Evolutionary conservation across 441 rosid species (phyloP), one percentile per base, ranked within the genome.

Genomic region (Pelargonium australe): DNA sequence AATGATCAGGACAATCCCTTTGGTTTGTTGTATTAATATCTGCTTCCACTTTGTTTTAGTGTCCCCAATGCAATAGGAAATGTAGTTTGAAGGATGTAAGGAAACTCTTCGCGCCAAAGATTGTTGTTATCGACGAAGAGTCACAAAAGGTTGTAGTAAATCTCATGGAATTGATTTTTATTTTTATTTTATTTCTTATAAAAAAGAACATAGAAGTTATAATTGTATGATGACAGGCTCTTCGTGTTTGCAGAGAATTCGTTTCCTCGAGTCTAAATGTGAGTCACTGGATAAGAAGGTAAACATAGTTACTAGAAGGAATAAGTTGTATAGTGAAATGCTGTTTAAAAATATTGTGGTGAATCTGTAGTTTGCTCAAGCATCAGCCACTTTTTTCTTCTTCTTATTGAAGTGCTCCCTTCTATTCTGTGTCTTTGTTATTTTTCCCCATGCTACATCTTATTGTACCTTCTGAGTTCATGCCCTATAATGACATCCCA

Each of bases 51-150:
- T 47, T 3, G 43, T 64, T 68, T 72, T 66, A 93, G 98, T 90
- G 98, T 77, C 98, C 96, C 49, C 96, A 86, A 76, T 93, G 98
- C 82, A 93, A 87, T 31, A 67, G 72, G 49, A 79, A 74, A 60
- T 83, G 91, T 76, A 73, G 81, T 12, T 63, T 86, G 41, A 86
- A 82, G 74, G 95, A 84, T 72, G 78, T 93, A 3, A 75, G 97
- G 76, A 93, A 86, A 57, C 78, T 89, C 8, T 93, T 76, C 82
- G 92, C 91, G 9, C 82, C 96, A 2, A 79, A 81, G 78, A 70
- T 93, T 84, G 85, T 80, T 66, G 90, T 86, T 7, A 79, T 87
- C 37, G 97, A 90, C 64, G 88, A 81, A 55, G 95, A 89, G 77
- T 77, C 95, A 1, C 91, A 83, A 12, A 87, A 83, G 91, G 98